Base-by-base conservation (phyloP, 176 grass and related monocot genomes). In the Otatea glauca region DNA sequence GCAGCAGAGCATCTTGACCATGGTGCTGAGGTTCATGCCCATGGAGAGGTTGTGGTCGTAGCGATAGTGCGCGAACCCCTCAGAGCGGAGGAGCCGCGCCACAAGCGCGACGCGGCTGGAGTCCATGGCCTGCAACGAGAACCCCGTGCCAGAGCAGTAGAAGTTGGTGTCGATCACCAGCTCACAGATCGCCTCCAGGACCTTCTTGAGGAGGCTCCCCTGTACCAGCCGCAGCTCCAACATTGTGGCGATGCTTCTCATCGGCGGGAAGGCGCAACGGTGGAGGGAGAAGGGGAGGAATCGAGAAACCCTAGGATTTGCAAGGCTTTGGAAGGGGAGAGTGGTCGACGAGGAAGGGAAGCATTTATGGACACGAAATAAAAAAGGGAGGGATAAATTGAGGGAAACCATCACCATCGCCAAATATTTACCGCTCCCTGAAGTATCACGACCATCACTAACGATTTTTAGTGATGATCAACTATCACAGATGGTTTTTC, bases 51-150 rank as follows among this genome's bases (percentile, higher is more conserved):
- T 95, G 87, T 93, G 96, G 89, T 98, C 96, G 68, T 93, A 98
- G 87, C 96, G 96, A 87, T 93, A 98, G 96, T 98, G 96, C 85
- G 95, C 96, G 86, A 98, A 95, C 0, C 96, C 93, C 85, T 98
- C 93, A 21, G 96, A 90, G 55, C 96, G 85, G 80, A 98, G 91
- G 62, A 98, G 89, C 23, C 95, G 83, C 0, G 96, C 93, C 0
- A 98, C 96, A 7, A 98, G 96, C 5, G 96, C 96, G 66, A 98
- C 92, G 76, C 95, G 96, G 91, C 92, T 95, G 21, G 92, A 95
- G 18, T 98, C 96, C 96, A 98, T 98, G 82, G 96, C 96, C 85
- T 98, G 96, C 12, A 98, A 87, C 61, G 96, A 98, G 93, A 98
- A 95, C 2, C 96, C 96, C 14, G 96, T 90, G 0, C 85, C 72